phyloP scores from a whole-genome alignment of 1,284 basidiomycete genomes.

The Trichosporon coremiiforme region DNA sequence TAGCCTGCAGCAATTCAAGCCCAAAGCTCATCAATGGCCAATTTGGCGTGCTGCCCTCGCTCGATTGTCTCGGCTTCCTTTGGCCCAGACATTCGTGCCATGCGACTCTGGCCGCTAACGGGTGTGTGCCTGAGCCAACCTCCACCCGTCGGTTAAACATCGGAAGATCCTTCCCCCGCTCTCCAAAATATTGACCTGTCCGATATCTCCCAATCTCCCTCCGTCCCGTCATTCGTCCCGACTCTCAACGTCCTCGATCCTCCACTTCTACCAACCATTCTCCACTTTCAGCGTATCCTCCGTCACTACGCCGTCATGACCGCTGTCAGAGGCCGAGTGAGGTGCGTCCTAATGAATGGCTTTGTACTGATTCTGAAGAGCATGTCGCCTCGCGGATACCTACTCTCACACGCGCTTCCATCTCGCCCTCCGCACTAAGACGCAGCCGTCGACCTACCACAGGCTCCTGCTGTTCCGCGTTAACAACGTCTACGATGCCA shows the following conservation, averaged over 20 bases:
- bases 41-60: background rate
- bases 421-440: slow-evolving; percentile 66
- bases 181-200: slow-evolving; percentile 4
- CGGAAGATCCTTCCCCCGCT: background rate
- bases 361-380: slow-evolving; percentile 50
- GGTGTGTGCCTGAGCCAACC: background rate
- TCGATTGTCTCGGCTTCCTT: background rate
- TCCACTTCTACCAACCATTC: background rate
- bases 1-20: background rate
- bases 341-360: background rate
- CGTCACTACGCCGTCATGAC: slow-evolving; percentile 17
- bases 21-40: background rate
- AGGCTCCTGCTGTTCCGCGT: slow-evolving; percentile 73
- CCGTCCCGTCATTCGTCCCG: slow-evolving; percentile 2
- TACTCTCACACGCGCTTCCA: slow-evolving; percentile 69
- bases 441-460: slow-evolving; percentile 64
- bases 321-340: slow-evolving; percentile 13
- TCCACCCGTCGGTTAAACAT: background rate
- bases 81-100: background rate
- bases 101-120: background rate
- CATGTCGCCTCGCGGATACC: slow-evolving; percentile 61
- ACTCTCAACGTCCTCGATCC: background rate
- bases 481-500: slow-evolving; percentile 35
- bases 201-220: background rate
- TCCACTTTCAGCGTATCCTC: slow-evolving; percentile 2